Evolutionary conservation across 2,329 filamentous ascomycete genomes (phyloP), one percentile per base, ranked within the genome.

Genomic region (Elsinoe perseae): DNA sequence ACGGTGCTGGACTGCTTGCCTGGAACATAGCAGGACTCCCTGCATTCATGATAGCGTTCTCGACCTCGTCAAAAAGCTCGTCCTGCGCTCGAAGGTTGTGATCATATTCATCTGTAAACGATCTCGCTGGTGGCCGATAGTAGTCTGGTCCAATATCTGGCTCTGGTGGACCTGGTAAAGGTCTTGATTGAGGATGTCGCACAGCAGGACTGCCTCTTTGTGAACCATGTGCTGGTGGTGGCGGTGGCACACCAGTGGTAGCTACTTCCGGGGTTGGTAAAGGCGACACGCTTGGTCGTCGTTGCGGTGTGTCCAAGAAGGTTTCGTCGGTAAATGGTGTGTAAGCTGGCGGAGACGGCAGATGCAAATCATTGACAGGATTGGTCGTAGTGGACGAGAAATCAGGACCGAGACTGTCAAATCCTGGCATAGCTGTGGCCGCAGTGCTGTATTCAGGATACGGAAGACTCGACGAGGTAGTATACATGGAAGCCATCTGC

Each of bases 51-150:
- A 79, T 72, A 38, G 79, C 77, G 50, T 73, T 75, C 64, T 83
- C 76, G 6, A 84, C 75, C 61, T 83, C 75, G 53, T 75, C 73
- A 63, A 81, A 80, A 7, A 84, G 66, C 42, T 82, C 80, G 53
- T 83, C 80, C 63, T 81, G 78, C 18, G 67, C 72, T 44, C 70
- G 54, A 5, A 65, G 62, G 48, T 69, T 63, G 16, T 58, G 60
- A 16, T 66, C 60, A 25, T 62, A 61, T 21, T 62, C 58, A 55
- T 60, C 56, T 4, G 55, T 54, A 18, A 42, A 27, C 18, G 60
- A 59, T 16, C 62, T 66, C 53, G 68, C 69, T 23, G 67, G 63
- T 23, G 62, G 63, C n/a, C 57, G 60, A 38, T 70, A 67, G 63
- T 69, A 71, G 48, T 73, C 72, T 14, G 72, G 70, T 38, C 72